phyloP scores from a whole-genome alignment of 306 rosid species.

The Sechiopsis laciniata region DNA sequence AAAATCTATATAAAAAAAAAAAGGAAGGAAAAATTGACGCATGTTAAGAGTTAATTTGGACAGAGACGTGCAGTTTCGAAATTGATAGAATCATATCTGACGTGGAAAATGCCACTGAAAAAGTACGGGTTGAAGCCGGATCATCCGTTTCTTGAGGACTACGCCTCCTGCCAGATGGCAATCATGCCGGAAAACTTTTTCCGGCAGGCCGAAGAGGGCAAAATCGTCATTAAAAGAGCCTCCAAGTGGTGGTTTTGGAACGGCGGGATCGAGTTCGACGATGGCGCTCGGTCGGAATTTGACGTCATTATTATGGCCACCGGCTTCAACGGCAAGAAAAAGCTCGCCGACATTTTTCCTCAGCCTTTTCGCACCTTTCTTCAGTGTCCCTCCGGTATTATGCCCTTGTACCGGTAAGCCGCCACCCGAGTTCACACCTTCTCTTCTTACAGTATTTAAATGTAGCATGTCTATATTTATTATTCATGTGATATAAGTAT shows the following conservation, averaged over 20 bases:
- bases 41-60: neutral
- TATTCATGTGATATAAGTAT: too few species aligned
- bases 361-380: constrained; percentile 40
- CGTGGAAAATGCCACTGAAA: constrained; percentile 50
- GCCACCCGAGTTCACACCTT: neutral
- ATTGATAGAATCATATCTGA: constrained; percentile 53
- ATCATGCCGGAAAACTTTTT: constrained; percentile 57
- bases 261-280: constrained; percentile 55
- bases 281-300: constrained; percentile 41
- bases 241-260: constrained; percentile 54
- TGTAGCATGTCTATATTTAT: too few species aligned
- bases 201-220: constrained; percentile 49
- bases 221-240: constrained; percentile 35
- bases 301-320: constrained; percentile 60
- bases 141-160: constrained; percentile 62
- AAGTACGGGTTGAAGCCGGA: constrained; percentile 60
- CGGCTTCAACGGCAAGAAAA: constrained; percentile 55
- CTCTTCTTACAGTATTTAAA: too few species aligned
- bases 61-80: constrained; percentile 53
- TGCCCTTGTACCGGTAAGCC: constrained; percentile 47
- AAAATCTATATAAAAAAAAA: too few species aligned
- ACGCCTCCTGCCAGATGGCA: constrained; percentile 72
- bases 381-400: constrained; percentile 41
- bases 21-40: too few species aligned
- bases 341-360: constrained; percentile 43